These are phyloP conservation scores for Cicer arietinum DNA, from an alignment of 306 rosid genomes.

Conservation along the genomic window DNA sequence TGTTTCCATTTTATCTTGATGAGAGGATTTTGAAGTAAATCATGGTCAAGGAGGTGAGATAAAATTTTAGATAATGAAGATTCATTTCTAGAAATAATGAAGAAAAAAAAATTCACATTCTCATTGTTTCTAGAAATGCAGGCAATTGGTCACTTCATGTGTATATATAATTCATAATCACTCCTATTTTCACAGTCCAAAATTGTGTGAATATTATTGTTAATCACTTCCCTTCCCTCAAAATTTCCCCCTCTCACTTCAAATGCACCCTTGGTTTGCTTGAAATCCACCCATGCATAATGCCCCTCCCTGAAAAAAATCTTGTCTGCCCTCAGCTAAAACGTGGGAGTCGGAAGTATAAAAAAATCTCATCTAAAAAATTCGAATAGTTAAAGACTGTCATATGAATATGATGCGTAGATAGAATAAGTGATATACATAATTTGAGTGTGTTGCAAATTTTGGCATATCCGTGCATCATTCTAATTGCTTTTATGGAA, in stretches of 20 bases:
- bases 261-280: background rate
- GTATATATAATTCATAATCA: background rate
- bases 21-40: no score
- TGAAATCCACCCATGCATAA: conserved; percentile 20
- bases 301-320: conserved; percentile 1
- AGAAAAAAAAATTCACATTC: no score
- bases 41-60: no score
- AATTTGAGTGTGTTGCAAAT: background rate
- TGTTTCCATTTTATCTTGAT: no score
- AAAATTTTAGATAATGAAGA: no score
- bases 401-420: background rate
- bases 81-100: no score
- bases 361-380: background rate
- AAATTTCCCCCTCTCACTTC: conserved; percentile 7
- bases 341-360: background rate
- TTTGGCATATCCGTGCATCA: conserved; percentile 1
- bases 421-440: background rate
- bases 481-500: conserved; percentile 24
- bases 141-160: no score
- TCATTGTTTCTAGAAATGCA: no score
- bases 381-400: background rate
- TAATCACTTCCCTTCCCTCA: conserved; percentile 19
- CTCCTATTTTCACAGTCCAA: conserved; percentile 4
- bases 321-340: conserved; percentile 7
- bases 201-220: conserved; percentile 4